Conservation (phyloP, 345 rosid species). For the Gossypium raimondii region DNA sequence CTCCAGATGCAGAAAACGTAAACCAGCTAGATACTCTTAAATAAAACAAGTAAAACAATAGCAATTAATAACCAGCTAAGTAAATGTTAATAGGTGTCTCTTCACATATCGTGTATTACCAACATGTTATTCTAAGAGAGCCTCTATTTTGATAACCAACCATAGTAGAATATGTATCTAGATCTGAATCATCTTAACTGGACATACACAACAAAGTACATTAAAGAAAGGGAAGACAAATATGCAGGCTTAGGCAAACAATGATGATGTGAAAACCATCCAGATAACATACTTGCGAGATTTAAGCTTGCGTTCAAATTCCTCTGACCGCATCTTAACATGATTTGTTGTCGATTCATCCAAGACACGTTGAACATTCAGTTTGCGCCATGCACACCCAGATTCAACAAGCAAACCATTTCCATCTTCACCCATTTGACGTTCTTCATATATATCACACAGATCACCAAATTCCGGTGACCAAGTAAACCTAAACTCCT, state of each 20-base stretch:
- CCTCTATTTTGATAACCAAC: background rate
- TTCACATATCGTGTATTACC: background rate
- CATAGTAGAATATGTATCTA: background rate
- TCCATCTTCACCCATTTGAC: conserved; percentile 70
- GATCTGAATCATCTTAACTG: background rate
- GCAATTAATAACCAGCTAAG: background rate
- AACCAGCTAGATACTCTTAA: background rate
- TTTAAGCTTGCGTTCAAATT: conserved; percentile 82
- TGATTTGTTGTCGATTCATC: conserved; percentile 88
- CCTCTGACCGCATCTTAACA: conserved; percentile 89
- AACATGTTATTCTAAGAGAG: background rate
- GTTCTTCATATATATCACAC: conserved; percentile 89
- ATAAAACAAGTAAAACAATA: background rate
- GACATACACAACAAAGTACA: background rate
- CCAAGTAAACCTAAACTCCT: conserved; percentile 94
- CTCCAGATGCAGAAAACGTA: background rate
- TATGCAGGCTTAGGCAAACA: background rate
- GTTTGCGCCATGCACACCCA: conserved; percentile 91
- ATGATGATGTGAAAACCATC: conserved; percentile 9
- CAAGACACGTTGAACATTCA: conserved; percentile 82
- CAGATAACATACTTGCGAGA: conserved; percentile 64
- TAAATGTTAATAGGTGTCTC: background rate
- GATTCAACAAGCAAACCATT: conserved; percentile 86
- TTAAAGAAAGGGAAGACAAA: background rate
- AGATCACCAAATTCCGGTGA: conserved; percentile 73